phyloP scores from a whole-genome alignment of 306 rosid species.

The Quercus aquifolioides region DNA sequence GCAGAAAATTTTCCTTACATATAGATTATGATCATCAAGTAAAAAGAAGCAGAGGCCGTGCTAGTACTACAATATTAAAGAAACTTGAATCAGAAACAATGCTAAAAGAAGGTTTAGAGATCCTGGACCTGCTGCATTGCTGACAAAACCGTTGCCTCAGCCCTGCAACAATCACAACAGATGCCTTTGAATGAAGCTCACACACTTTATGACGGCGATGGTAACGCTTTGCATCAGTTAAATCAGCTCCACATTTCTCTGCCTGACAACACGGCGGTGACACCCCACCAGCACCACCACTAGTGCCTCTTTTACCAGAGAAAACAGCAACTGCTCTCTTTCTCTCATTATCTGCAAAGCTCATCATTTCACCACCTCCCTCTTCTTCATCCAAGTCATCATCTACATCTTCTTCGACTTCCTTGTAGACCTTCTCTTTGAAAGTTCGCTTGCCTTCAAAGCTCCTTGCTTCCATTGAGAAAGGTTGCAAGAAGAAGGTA shows the following conservation, averaged over 20 bases:
- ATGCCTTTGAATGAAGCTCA: conserved; percentile 80
- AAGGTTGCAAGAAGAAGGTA: neutral
- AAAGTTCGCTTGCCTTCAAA: conserved; percentile 40
- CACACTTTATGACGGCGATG: conserved; percentile 97
- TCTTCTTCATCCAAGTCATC: conserved; percentile 65
- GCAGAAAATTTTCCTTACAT: too few species aligned
- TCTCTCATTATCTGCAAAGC: conserved; percentile 37
- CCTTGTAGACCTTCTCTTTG: conserved; percentile 39
- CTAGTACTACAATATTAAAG: neutral
- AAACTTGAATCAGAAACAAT: conserved; percentile 11
- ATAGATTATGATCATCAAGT: too few species aligned
- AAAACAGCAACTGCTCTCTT: conserved; percentile 28
- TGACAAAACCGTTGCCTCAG: conserved; percentile 84
- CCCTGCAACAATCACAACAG: conserved; percentile 62
- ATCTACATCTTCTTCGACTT: conserved; percentile 42
- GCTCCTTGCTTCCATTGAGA: conserved; percentile 53
- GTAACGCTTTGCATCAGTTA: conserved; percentile 57
- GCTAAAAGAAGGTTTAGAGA: conserved; percentile 12
- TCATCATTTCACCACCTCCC: conserved; percentile 9
- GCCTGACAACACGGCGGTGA: conserved; percentile 62
- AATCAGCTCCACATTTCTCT: conserved; percentile 64
- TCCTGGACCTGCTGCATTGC: conserved; percentile 93
- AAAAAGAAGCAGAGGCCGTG: neutral
- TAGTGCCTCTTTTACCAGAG: conserved; percentile 37
- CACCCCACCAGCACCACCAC: conserved; percentile 28